A percentile compares a stretch with the other conserved stretches of the same genome.
Evolutionary conservation across 306 rosid genomes (phyloP).

Genomic region (Comarum palustre): DNA sequence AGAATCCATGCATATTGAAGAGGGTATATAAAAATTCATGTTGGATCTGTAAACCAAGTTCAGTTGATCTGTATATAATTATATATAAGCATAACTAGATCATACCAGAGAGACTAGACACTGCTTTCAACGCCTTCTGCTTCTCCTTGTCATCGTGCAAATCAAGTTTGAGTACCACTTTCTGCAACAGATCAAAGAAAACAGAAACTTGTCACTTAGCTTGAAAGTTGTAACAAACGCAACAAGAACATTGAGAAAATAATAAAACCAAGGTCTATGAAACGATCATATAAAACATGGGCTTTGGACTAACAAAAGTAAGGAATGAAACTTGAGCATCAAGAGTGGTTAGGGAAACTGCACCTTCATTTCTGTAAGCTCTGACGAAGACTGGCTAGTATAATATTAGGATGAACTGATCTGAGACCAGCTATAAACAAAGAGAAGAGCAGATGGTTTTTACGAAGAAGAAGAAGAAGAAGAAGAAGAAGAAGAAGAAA

Average conservation of each 20-base stretch:
- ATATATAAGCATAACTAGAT: not conserved
- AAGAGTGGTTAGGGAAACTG: slow-evolving; percentile 29
- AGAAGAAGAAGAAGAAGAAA: slow-evolving; percentile 27
- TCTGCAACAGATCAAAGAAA: slow-evolving; percentile 39
- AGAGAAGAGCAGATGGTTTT: not conserved
- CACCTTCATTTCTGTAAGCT: slow-evolving; percentile 60
- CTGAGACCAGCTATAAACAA: not conserved
- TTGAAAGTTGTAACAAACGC: not conserved
- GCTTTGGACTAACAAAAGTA: slow-evolving; percentile 14
- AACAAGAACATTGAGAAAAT: not conserved
- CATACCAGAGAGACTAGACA: slow-evolving; percentile 56
- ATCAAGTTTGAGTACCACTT: slow-evolving; percentile 67
- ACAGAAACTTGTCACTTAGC: not conserved
- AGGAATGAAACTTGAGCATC: slow-evolving; percentile 12
- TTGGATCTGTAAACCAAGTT: not conserved
- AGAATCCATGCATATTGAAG: not conserved
- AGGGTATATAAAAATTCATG: not conserved
- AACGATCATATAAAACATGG: not conserved
- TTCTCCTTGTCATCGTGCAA: slow-evolving; percentile 69
- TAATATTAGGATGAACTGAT: not conserved
- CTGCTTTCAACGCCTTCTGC: slow-evolving; percentile 69
- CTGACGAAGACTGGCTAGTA: slow-evolving; percentile 12
- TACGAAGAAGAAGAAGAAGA: slow-evolving; percentile 24
- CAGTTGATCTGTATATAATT: not conserved
- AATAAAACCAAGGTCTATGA: not conserved